Evolutionary conservation across 176 grass and related monocot species (phyloP), one percentile per base, ranked within the genome.

Genomic region (Carex littledalei): DNA sequence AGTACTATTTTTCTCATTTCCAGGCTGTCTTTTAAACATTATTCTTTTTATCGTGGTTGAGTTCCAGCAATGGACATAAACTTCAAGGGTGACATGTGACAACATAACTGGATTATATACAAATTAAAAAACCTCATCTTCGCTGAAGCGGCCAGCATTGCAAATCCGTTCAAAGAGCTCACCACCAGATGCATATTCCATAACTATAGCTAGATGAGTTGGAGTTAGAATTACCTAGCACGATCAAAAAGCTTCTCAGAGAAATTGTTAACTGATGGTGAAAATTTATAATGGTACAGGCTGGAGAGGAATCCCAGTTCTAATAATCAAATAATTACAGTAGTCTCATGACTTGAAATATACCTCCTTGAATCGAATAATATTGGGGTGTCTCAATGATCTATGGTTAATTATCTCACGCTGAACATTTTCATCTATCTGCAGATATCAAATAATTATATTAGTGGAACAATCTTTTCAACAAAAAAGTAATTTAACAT

Each of bases 351-450:
- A 56, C 5, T 34, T 78, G 26, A 78, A 35, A 56, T 69, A 84
- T 94, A 93, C 95, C 93, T 98, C 95, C 85, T 98, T 98, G 88
- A 98, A 98, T 81, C 95, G 94, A 87, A 98, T 93, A 81, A 98
- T 98, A 85, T 98, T 98, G 67, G 95, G 91, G 73, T 98, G 95
- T 80, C 92, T 95, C 87, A 98, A 90, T 8, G 93, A 98, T 87
- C 95, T 94, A 57, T 98, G 95, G 85, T 98, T 98, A 84, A 98
- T 98, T 93, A 98, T 95, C 83, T 95, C 95, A 80, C 95, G 91
- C 84, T 98, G 93, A 53, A 98, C 95, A 89, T 98, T 98, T 84
- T 93, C 95, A 86, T 98, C 95, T 93, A 98, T 98, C 95, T 98
- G 92, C 70, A 87, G 37, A 88, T 54, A 66, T 43, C 84, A 87